Conservation (phyloP, 2,329 filamentous ascomycete genomes). For the Monosporascus ibericus region DNA sequence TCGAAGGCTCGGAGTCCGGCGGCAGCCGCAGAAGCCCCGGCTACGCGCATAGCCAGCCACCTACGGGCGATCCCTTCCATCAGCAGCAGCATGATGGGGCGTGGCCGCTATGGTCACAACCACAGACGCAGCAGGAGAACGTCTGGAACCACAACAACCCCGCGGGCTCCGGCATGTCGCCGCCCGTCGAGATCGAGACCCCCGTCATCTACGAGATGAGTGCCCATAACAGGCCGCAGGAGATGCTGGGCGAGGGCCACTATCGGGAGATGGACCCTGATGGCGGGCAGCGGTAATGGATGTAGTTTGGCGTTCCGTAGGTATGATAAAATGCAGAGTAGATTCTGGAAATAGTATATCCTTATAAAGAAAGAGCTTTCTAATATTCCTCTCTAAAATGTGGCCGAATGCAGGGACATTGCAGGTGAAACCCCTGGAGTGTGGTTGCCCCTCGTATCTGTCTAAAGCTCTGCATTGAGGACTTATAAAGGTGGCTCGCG, state of each 20-base stretch:
- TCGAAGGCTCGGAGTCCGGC: conserved; percentile 10
- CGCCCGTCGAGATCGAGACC: conserved; percentile 20
- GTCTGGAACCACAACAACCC: too few species aligned
- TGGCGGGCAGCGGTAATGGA: neutral
- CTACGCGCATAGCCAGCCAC: conserved; percentile 2
- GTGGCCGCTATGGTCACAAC: neutral
- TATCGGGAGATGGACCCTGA: conserved; percentile 14
- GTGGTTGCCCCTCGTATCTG: too few species aligned
- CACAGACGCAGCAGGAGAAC: neutral
- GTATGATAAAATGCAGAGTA: too few species aligned
- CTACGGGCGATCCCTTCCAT: conserved; percentile 1
- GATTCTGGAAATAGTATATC: too few species aligned
- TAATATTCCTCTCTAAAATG: too few species aligned
- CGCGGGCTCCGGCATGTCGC: neutral
- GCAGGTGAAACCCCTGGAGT: too few species aligned
- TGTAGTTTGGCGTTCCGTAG: neutral
- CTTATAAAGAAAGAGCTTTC: too few species aligned
- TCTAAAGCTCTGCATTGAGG: too few species aligned
- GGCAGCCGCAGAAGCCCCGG: neutral
- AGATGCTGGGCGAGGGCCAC: conserved; percentile 31
- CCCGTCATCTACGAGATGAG: conserved; percentile 27
- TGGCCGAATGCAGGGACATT: too few species aligned
- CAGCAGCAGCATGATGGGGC: conserved; percentile 4
- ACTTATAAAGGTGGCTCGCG: too few species aligned
- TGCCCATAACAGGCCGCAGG: conserved; percentile 23